A percentile compares a stretch with the other conserved stretches of the same genome.
These are phyloP conservation scores for Kewa caespitosa DNA, from an alignment of 179 eudicot genomes.

Conservation along the genomic window DNA sequence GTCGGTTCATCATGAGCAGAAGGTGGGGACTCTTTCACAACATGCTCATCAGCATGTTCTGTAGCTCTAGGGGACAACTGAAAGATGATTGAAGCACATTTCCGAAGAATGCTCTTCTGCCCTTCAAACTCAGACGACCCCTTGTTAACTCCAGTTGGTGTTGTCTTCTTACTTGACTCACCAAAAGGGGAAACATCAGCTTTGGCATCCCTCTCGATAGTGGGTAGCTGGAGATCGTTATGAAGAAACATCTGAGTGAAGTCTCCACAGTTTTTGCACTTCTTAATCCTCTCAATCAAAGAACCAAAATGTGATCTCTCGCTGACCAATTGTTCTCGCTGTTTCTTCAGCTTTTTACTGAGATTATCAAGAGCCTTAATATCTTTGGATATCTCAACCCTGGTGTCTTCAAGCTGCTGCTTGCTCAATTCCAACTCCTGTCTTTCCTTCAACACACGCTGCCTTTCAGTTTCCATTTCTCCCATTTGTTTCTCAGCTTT, in stretches of 20 bases:
- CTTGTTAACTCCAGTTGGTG: conserved; percentile 25
- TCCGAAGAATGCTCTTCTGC: conserved; percentile 53
- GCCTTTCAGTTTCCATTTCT: conserved; percentile 48
- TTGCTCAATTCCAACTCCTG: conserved; percentile 49
- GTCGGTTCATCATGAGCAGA: conserved; percentile 24
- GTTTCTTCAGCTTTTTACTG: conserved; percentile 64
- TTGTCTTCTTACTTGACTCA: conserved; percentile 13
- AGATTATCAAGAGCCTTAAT: conserved; percentile 62
- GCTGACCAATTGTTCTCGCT: conserved; percentile 53
- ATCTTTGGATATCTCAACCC: conserved; percentile 67
- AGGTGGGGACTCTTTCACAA: conserved; percentile 31
- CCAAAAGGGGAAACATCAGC: conserved; percentile 25
- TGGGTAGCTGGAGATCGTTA: conserved; percentile 46
- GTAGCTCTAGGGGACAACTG: conserved; percentile 53
- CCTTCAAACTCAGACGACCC: conserved; percentile 46
- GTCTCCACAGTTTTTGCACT: conserved; percentile 69
- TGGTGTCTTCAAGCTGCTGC: conserved; percentile 61
- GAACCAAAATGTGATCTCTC: conserved; percentile 58
- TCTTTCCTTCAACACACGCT: conserved; percentile 56
- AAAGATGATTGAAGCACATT: conserved; percentile 63
- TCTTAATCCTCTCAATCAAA: conserved; percentile 57
- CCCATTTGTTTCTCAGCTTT: conserved; percentile 47
- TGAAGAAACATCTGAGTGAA: conserved; percentile 38
- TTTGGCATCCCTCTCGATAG: conserved; percentile 31
- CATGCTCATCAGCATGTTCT: conserved; percentile 33